Percentiles rank a stretch among this genome's conserved stretches.
phyloP scores from a whole-genome alignment of 108 stramenopile species.

The Cyclotella cryptica region DNA sequence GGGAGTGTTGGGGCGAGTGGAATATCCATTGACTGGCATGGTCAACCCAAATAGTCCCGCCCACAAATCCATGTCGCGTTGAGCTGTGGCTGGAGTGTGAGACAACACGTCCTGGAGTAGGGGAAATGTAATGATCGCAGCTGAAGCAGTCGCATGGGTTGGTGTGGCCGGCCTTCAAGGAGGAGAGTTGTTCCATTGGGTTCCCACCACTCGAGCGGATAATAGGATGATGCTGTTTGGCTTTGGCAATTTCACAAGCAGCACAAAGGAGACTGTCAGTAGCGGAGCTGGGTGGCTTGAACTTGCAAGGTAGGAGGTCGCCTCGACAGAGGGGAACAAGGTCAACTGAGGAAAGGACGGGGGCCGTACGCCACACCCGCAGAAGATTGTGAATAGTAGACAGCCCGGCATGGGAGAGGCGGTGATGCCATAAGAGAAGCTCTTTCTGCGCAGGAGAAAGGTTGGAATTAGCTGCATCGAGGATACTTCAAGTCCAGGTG shows the following conservation, averaged over 20 bases:
- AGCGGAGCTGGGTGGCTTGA: too few species aligned
- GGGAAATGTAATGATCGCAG: conserved; percentile 42
- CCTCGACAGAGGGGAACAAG: background rate
- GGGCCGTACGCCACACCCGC: background rate
- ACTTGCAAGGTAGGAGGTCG: too few species aligned
- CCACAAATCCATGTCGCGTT: conserved; percentile 11
- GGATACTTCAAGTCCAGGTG: background rate
- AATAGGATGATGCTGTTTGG: background rate
- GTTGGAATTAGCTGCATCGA: background rate
- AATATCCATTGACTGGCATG: background rate
- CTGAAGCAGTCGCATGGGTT: conserved; percentile 42
- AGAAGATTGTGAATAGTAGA: background rate
- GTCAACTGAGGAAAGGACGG: background rate
- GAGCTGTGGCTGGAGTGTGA: background rate
- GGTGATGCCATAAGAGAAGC: background rate
- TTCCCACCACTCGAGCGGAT: too few species aligned
- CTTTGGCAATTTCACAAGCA: background rate
- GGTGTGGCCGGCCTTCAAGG: background rate
- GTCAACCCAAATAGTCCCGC: background rate
- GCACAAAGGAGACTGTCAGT: too few species aligned
- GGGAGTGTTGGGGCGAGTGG: background rate
- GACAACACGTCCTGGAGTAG: conserved; percentile 39
- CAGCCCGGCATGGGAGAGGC: background rate
- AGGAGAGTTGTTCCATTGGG: too few species aligned
- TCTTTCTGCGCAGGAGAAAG: background rate